phyloP scores from a whole-genome alignment of 1,139 yeast species.

The Kodamaea sp. region DNA sequence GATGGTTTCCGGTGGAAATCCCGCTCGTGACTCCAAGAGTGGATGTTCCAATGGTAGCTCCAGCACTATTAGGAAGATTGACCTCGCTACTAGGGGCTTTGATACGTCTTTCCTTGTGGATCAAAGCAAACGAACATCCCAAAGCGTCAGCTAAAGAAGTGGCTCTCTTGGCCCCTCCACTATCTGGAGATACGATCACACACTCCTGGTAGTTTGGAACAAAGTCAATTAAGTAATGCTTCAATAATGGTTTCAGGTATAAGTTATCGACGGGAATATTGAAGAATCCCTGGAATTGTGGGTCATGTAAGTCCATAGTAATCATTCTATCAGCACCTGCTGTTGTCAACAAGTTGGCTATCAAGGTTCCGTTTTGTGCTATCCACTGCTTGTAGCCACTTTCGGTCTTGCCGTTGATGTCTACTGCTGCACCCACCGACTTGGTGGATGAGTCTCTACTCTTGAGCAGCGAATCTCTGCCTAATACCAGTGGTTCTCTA shows the following conservation, averaged over 20 bases:
- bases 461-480: slow-evolving; percentile 8
- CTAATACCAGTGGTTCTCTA: slow-evolving; percentile 10
- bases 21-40: slow-evolving; percentile 7
- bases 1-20: slow-evolving; percentile 4
- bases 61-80: background rate
- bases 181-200: slow-evolving; percentile 91
- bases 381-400: slow-evolving; percentile 92
- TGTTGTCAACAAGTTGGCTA: slow-evolving; percentile 83
- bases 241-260: slow-evolving; percentile 80
- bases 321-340: slow-evolving; percentile 97
- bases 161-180: slow-evolving; percentile 98
- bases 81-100: slow-evolving; percentile 12
- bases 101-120: slow-evolving; percentile 89
- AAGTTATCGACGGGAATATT: slow-evolving; percentile 91
- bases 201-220: slow-evolving; percentile 77
- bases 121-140: slow-evolving; percentile 88
- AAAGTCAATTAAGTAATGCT: slow-evolving; percentile 72
- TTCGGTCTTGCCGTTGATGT: slow-evolving; percentile 42
- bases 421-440: slow-evolving; percentile 21
- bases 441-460: too few species aligned
- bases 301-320: slow-evolving; percentile 97
- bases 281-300: slow-evolving; percentile 92
- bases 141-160: slow-evolving; percentile 90
- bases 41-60: slow-evolving; percentile 6
- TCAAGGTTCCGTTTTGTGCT: slow-evolving; percentile 90